These are phyloP conservation scores for Lactifluus hygrophoroides DNA, from an alignment of 768 basidiomycete genomes.

Conservation along the genomic window DNA sequence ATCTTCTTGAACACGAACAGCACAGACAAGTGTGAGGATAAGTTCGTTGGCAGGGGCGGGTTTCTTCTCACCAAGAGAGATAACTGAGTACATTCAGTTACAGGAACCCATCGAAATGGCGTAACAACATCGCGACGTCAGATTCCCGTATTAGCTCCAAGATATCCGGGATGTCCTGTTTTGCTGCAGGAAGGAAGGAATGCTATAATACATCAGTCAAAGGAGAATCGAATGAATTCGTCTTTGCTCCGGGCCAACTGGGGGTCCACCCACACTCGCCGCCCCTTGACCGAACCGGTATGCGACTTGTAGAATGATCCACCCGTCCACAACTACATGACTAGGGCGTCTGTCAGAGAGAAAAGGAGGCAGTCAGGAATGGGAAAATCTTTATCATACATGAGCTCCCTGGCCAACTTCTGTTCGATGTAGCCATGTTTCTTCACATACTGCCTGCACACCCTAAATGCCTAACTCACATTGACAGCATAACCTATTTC, in stretches of 20 bases:
- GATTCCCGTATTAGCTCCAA: neutral
- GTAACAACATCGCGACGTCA: neutral
- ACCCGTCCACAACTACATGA: slow-evolving; percentile 2
- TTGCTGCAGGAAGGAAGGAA: neutral
- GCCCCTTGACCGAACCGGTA: neutral
- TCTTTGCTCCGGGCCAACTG: neutral
- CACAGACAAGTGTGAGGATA: no score
- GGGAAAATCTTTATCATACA: neutral
- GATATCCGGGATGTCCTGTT: neutral
- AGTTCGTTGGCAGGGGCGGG: no score
- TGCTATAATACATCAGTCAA: neutral
- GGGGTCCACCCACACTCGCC: neutral
- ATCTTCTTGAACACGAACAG: no score
- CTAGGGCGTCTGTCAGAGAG: neutral
- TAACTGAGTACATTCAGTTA: no score
- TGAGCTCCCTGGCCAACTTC: neutral
- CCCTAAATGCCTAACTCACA: neutral
- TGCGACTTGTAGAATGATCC: neutral
- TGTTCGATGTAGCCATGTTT: neutral
- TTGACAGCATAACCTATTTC: neutral
- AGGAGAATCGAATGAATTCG: neutral
- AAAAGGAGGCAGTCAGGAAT: neutral
- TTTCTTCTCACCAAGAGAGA: no score
- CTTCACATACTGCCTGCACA: neutral
- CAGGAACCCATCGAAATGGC: neutral